Evolutionary conservation across 2,329 filamentous ascomycete species (phyloP), one percentile per base, ranked within the genome.

Genomic region (Huntiella moniliformis): DNA sequence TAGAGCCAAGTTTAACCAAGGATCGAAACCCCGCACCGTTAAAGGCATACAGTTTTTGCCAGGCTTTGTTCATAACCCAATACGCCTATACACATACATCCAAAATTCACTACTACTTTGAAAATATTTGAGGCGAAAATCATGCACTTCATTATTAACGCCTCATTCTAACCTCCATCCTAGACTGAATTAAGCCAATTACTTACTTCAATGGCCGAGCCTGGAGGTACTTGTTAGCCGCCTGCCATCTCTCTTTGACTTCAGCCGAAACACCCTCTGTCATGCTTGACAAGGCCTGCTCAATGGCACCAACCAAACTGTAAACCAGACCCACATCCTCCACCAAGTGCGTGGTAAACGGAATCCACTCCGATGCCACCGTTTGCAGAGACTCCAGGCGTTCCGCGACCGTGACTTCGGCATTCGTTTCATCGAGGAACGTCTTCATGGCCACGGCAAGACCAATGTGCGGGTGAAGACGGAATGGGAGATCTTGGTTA

Each of bases 391-490:
- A 67, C 3, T 55, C 52, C 16, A 61, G 58, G 41, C 67, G 65
- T 45, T 61, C 56, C 45, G 71, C 67, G 3, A 60, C 61, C 7
- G 71, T 66, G 50, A 81, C 71, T 6, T 66, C 62, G 15, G 70
- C 67, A 43, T 74, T 70, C 4, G 44, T 50, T 49, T 86, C 81
- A 53, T 85, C 80, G 16, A 85, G 70, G 56, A 83, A 83, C 6
- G 80, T 84, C 60, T 85, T 83, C 36, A 86, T 75, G 1, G 82
- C 82, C 51, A 91, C 82, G 22, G 79, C 82, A 32, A 91, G 69
- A 10, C 76, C 79, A 41, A 83, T 79, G 55, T 87, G 80, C 8
- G 79, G 77, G 52, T 83, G 77, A 13, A 69, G 65, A 15, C 74
- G 62, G 57, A 86, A 82, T 6, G 81, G 81, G 3, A 86, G 63